These are phyloP conservation scores for Pholiota conissans DNA, from an alignment of 768 basidiomycete species.

Conservation along the genomic window DNA sequence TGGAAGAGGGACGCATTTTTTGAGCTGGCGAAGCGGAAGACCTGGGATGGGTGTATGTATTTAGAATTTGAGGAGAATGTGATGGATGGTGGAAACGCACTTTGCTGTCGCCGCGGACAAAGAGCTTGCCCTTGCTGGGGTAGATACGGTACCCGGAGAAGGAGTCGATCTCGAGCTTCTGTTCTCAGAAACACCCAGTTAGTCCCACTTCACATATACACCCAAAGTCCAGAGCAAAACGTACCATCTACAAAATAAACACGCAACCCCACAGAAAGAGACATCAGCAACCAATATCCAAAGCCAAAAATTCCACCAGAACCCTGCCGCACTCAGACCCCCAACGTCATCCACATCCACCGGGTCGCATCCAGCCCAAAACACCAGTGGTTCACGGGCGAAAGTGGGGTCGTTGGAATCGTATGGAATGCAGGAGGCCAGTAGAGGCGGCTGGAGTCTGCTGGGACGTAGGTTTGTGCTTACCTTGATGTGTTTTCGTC, in stretches of 20 bases:
- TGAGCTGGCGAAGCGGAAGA: conserved; percentile 92
- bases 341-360: conserved; percentile 35
- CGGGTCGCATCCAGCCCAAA: conserved; percentile 42
- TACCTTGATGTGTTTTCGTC: conserved; percentile 61
- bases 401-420: conserved; percentile 19
- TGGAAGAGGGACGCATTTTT: conserved; percentile 97
- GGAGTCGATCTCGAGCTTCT: conserved; percentile 99
- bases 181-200: conserved; percentile 25
- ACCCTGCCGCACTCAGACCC: not conserved
- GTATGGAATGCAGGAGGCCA: conserved; percentile 13
- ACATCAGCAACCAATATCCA: conserved; percentile 9
- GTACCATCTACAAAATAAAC: conserved; percentile 38
- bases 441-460: conserved; percentile 11
- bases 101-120: conserved; percentile 96
- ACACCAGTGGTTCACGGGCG: conserved; percentile 7
- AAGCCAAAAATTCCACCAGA: no score
- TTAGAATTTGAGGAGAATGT: not conserved
- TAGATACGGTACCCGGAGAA: conserved; percentile 99
- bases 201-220: conserved; percentile 7
- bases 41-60: conserved; percentile 39
- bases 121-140: conserved; percentile 94
- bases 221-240: conserved; percentile 18
- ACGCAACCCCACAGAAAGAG: conserved; percentile 12
- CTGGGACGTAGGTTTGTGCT: conserved; percentile 36
- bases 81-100: conserved; percentile 39